These are phyloP conservation scores for Linnemannia schmuckeri DNA, from an alignment of 192 early-diverging fungal genomes.

Conservation along the genomic window DNA sequence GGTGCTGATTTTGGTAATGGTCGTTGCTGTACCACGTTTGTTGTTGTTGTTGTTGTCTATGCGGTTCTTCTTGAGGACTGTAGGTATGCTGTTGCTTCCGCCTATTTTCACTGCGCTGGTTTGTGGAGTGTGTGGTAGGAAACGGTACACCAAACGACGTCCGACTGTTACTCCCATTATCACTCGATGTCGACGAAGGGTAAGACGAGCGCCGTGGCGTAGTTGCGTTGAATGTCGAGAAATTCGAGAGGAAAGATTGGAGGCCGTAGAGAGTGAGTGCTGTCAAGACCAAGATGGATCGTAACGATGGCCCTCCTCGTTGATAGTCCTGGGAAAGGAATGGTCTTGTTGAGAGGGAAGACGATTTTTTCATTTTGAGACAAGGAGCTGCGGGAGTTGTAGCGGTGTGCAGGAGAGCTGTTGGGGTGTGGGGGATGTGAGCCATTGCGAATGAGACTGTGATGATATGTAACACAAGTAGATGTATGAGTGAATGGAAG, in stretches of 20 bases:
- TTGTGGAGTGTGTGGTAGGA: neutral
- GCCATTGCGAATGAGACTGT: neutral
- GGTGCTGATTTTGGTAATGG: neutral
- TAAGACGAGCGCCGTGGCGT: neutral
- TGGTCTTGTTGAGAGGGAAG: neutral
- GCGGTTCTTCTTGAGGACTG: neutral
- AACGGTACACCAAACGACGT: neutral
- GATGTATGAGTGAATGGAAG: neutral
- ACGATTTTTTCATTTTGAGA: neutral
- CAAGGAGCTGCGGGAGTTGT: neutral
- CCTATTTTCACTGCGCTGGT: neutral
- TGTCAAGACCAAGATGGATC: neutral
- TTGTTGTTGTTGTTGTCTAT: neutral
- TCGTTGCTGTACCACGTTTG: neutral
- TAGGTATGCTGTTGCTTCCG: neutral
- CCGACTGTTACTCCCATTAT: neutral
- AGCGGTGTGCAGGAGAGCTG: neutral
- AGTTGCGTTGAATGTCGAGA: neutral
- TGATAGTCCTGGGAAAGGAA: neutral
- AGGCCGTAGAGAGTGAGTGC: neutral
- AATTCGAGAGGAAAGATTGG: neutral
- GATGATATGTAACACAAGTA: neutral
- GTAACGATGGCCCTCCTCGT: neutral
- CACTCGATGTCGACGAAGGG: neutral
- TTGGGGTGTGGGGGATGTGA: neutral